Percentiles rank a stretch among this genome's conserved stretches.
Evolutionary conservation across 352 stramenopile genomes (phyloP).

Genomic region (Phytophthora citrophthora): DNA sequence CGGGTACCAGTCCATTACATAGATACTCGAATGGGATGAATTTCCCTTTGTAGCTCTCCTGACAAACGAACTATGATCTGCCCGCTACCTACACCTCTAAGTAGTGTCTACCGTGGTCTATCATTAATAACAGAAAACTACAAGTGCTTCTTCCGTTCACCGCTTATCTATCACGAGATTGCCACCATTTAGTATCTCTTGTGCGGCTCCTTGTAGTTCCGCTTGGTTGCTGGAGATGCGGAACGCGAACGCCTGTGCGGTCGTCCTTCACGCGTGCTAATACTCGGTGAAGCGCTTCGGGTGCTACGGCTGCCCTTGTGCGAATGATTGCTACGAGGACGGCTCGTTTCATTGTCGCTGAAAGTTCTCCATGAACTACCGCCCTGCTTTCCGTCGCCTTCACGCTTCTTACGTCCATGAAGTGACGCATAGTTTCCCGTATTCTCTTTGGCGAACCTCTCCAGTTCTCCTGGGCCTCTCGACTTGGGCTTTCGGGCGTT

Average conservation of each 20-base stretch:
- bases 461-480: slow-evolving; percentile 13
- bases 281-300: slow-evolving; percentile 10
- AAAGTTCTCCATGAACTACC: slow-evolving; percentile 24
- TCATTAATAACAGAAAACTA: slow-evolving; percentile 1
- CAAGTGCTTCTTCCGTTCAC: slow-evolving; percentile 1
- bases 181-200: slow-evolving; percentile 31
- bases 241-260: slow-evolving; percentile 20
- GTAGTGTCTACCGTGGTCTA: neutral
- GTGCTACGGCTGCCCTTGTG: slow-evolving; percentile 10
- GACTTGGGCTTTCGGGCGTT: slow-evolving; percentile 16
- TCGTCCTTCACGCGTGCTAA: slow-evolving; percentile 14
- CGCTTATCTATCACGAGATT: slow-evolving; percentile 6
- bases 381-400: slow-evolving; percentile 4
- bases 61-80: slow-evolving; percentile 23
- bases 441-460: slow-evolving; percentile 20
- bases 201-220: slow-evolving; percentile 35
- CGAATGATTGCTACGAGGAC: neutral
- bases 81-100: neutral
- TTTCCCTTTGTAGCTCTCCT: too few relatives aligned
- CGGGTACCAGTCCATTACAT: slow-evolving; percentile 44
- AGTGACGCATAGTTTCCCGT: slow-evolving; percentile 20
- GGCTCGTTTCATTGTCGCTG: slow-evolving; percentile 11
- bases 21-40: neutral
- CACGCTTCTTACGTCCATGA: slow-evolving; percentile 15
- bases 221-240: slow-evolving; percentile 13